A percentile compares a stretch with the other conserved stretches of the same genome.
These are phyloP conservation scores for Ambrosia artemisiifolia DNA, from an alignment of 129 eudicot genomes.

Conservation along the genomic window DNA sequence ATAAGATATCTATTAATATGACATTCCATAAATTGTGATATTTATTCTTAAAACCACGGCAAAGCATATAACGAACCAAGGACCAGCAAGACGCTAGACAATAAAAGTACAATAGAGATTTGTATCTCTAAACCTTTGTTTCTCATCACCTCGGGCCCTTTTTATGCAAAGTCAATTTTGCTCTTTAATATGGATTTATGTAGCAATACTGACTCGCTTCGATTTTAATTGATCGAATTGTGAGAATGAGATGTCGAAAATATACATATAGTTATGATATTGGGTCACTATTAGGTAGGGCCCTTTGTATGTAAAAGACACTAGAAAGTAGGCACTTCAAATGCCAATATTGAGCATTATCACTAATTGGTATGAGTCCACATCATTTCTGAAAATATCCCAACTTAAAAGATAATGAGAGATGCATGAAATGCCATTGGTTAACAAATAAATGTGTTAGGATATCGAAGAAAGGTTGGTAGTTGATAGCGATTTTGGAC, in stretches of 20 bases:
- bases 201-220: neutral
- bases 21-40: too few relatives aligned
- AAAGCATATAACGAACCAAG: too few relatives aligned
- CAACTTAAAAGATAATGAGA: constrained; percentile 15
- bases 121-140: too few relatives aligned
- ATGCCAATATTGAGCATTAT: constrained; percentile 30
- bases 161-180: neutral
- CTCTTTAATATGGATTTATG: neutral
- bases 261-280: constrained; percentile 16
- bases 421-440: constrained; percentile 22
- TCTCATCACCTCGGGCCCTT: too few relatives aligned
- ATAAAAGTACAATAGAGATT: too few relatives aligned
- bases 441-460: neutral
- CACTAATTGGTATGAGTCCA: constrained; percentile 13
- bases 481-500: neutral
- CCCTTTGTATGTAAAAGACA: constrained; percentile 22
- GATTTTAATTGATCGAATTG: neutral
- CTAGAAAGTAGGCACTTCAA: constrained; percentile 31
- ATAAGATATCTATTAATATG: too few relatives aligned
- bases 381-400: constrained; percentile 21
- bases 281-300: constrained; percentile 19
- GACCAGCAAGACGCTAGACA: too few relatives aligned
- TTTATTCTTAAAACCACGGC: too few relatives aligned
- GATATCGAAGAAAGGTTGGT: neutral
- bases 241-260: constrained; percentile 11